phyloP scores from a whole-genome alignment of 768 basidiomycete genomes.

The Tephrocybe rancida region DNA sequence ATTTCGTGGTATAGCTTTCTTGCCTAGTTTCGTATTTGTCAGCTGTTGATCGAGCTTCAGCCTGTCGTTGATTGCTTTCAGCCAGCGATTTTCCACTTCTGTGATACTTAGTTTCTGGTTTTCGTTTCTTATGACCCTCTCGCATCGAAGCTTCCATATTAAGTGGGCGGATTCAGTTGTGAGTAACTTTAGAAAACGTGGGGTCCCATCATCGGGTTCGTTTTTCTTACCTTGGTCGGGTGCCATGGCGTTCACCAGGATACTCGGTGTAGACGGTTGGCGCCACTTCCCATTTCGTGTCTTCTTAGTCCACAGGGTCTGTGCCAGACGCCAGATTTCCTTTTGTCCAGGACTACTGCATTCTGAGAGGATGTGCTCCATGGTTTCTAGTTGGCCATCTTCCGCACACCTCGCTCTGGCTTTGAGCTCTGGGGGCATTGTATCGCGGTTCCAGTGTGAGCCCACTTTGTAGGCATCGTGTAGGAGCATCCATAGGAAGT shows the following conservation, averaged over 20 bases:
- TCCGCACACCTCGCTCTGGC: not conserved
- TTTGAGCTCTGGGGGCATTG: not conserved
- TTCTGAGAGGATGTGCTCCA: constrained; percentile 5
- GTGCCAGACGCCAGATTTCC: not conserved
- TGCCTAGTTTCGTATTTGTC: too few relatives aligned
- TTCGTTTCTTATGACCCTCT: not conserved
- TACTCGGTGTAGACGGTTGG: not conserved
- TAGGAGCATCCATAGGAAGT: constrained; percentile 4
- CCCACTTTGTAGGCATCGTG: constrained; percentile 8
- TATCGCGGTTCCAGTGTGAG: not conserved
- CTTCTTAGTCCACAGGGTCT: not conserved
- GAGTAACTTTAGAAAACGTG: not conserved
- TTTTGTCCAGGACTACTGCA: not conserved
- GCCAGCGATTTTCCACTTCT: not conserved
- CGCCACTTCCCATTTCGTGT: not conserved
- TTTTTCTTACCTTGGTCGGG: not conserved
- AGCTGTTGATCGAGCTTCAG: too few relatives aligned
- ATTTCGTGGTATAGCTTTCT: too few relatives aligned
- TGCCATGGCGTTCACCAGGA: not conserved
- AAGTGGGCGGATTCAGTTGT: not conserved
- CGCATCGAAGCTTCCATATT: not conserved
- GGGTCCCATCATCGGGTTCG: not conserved
- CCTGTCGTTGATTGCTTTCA: not conserved
- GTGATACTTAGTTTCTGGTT: not conserved
- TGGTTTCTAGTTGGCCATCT: not conserved